Evolutionary conservation across 768 basidiomycete genomes (phyloP), one percentile per base, ranked within the genome.

Genomic region (Paxillus rubicundulus): DNA sequence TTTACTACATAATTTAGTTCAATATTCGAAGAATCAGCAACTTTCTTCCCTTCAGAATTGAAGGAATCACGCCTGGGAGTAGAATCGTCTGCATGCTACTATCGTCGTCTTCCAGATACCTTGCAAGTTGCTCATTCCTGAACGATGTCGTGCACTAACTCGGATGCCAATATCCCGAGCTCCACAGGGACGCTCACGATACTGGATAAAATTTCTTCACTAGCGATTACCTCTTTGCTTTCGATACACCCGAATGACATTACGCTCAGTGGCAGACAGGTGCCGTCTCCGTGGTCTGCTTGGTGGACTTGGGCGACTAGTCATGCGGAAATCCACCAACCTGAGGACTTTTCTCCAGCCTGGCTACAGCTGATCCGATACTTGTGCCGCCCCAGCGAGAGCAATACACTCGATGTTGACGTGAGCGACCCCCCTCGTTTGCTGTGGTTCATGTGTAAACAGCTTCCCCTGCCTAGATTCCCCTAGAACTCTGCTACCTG

Each of bases 211-310:
- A 37, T 68, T 14, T 56, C 65, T 0, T 61, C 66, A 9, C 64
- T 67, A 0, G 20, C 56, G 38, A 39, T 62, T 12, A 60, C 68
- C 5, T 61, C 73, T 2, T 55, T 82, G 18, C 69, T 82, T n/a
- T 59, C 58, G 34, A 66, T 65, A 16, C 81, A 82, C 55, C 81
- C 81, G 24, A 82, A 82, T 60, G 75, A 79, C 51, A 57, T 72
- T 34, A 63, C 64, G 2, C 56, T 61, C 17, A 44, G 51, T 24
- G 64, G 55, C 33, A 55, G 56, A 2, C 48, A 54, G 14, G 41
- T 56, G 10, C 65, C 70, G 9, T 33, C 55, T 10, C 55, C 52
- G 8, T 72, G 67, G 61, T 59, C 59, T 13, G 49, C 61, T n/a
- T 72, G 75, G 75, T 76, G 74, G 70, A 40, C 60, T 18, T 77